phyloP scores from a whole-genome alignment of 306 rosid genomes.

The Prunus mume region DNA sequence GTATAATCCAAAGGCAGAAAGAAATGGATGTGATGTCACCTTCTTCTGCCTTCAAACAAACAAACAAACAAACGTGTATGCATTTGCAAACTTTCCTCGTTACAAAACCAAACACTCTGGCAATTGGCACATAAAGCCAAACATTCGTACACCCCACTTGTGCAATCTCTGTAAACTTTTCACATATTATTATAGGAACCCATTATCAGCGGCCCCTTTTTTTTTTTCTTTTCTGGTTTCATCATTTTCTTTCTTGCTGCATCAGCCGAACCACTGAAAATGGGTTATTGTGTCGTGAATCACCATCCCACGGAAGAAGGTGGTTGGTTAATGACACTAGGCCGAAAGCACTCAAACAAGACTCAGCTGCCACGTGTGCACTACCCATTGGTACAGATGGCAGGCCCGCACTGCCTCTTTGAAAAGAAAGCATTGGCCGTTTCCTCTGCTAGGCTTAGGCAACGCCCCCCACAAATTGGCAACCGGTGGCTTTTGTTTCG shows the following conservation, averaged over 20 bases:
- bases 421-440: constrained; percentile 18
- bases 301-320: not conserved
- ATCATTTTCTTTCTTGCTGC: not conserved
- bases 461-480: constrained; percentile 18
- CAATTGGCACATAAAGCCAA: not conserved
- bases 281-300: constrained; percentile 13
- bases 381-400: constrained; percentile 31
- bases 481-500: constrained; percentile 41
- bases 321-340: constrained; percentile 21
- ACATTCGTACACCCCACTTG: not conserved
- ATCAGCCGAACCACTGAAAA: not conserved
- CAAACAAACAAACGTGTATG: not conserved
- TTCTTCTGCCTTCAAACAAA: not conserved
- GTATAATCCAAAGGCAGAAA: not conserved
- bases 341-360: constrained; percentile 16
- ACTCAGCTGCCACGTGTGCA: constrained; percentile 14
- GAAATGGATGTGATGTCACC: not conserved
- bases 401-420: not conserved
- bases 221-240: not conserved
- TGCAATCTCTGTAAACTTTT: not conserved
- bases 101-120: not conserved
- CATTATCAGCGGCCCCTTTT: too few relatives aligned
- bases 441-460: not conserved
- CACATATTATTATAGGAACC: not conserved
- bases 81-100: not conserved